Base-by-base conservation (phyloP, 306 rosid genomes). In the Rubus parviflorus region DNA sequence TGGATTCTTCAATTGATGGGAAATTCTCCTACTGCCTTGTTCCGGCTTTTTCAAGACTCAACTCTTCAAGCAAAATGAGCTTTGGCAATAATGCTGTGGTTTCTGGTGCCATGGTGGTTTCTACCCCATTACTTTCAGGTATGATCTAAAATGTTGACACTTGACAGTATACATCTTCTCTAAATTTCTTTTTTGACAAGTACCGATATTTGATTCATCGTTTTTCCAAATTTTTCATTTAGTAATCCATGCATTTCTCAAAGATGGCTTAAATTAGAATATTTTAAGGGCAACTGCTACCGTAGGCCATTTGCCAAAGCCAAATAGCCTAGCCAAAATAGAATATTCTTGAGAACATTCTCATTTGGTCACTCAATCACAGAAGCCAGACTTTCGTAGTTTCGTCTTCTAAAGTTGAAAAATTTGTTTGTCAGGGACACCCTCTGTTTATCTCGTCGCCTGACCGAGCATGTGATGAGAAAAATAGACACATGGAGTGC, bases 111-210 rank as follows among this genome's bases (percentile, higher is more conserved):
- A 4, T 1, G 8, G 46, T 17, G 43, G 23, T 70, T 5, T 73
- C 91, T 0, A 81, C 83, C 81, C 79, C 5, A 6, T 81, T 3
- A 49, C 14, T 67, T 30, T 2, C 41, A 14, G 41, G 38, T 13
- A 0, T 62, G 68, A 22, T 62, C 40, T 62, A 30, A 56, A 60
- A 25, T 60, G 16, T 25, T 13, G 19, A 60, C 13, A 56, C n/a
- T n/a, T n/a, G n/a, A n/a, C n/a, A n/a, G n/a, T n/a, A n/a, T n/a
- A n/a, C n/a, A n/a, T n/a, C n/a, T n/a, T n/a, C n/a, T 7, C 12
- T 25, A 60, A 25, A 1, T 25, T 60, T 25, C 8, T 25, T 5
- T 25, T 11, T 2, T 22, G 37, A 30, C 38, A 23, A 17, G 20
- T 6, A 19, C 58, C 20, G 16, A 16, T 17, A 56, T 56, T n/a